phyloP scores from a whole-genome alignment of 768 basidiomycete species.

The Pholiota molesta region DNA sequence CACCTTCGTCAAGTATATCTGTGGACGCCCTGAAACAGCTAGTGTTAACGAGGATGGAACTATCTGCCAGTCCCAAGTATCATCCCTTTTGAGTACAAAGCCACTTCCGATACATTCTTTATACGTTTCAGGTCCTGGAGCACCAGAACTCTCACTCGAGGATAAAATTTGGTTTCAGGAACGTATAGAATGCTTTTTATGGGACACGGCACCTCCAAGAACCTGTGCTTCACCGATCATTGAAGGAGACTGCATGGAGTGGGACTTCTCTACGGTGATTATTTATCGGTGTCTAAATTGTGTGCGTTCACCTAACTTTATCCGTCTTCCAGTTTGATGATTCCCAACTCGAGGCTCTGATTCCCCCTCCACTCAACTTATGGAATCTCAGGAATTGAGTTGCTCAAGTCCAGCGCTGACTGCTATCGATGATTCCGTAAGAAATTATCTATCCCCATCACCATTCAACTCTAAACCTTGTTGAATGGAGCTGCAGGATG shows the following conservation, averaged over 20 bases:
- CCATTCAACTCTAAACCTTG: too few species aligned
- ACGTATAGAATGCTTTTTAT: conserved; percentile 7
- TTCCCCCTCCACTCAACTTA: not conserved
- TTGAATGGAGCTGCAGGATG: too few species aligned
- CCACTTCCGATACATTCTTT: conserved; percentile 7
- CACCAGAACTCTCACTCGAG: not conserved
- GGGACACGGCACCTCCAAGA: not conserved
- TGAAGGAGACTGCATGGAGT: conserved; percentile 5
- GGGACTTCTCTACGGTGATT: conserved; percentile 12
- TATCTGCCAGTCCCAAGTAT: not conserved
- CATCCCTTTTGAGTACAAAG: not conserved
- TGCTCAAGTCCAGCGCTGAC: too few species aligned
- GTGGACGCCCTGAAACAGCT: conserved; percentile 1
- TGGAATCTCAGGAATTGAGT: too few species aligned
- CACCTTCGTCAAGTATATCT: not conserved
- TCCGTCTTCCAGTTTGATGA: too few species aligned
- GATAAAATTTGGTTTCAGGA: conserved; percentile 8
- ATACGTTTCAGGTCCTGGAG: not conserved
- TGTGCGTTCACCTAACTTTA: too few species aligned
- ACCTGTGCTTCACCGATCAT: conserved; percentile 13
- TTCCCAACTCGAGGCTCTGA: too few species aligned
- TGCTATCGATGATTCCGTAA: too few species aligned
- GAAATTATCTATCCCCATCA: too few species aligned
- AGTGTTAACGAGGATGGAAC: not conserved
- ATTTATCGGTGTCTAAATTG: too few species aligned